These are phyloP conservation scores for Wallacemonas sp. DNA, from an alignment of 208 protist species.

Conservation along the genomic window DNA sequence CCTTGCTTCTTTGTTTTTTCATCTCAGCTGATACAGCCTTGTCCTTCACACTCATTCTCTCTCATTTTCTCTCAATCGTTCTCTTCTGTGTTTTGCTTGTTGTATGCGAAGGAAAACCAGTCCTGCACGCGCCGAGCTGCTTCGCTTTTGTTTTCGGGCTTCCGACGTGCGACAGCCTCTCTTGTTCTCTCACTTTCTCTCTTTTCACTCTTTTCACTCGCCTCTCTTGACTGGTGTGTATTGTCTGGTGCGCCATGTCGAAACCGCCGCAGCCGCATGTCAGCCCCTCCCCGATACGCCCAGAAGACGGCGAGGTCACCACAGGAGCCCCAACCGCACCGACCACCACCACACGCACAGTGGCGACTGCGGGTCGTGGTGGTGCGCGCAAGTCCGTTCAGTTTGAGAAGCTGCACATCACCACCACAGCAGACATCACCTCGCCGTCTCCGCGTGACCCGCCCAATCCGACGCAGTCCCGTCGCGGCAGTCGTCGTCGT, in stretches of 20 bases:
- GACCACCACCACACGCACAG: too few species aligned
- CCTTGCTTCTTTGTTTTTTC: too few species aligned
- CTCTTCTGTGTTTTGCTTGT: neutral
- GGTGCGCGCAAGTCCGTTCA: slow-evolving; percentile 2
- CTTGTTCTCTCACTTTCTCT: neutral
- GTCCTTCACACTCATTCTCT: too few species aligned
- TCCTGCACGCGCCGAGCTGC: too few species aligned
- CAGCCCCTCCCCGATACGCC: neutral
- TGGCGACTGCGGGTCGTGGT: neutral
- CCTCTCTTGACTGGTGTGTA: neutral
- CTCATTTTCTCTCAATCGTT: neutral
- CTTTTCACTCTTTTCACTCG: neutral
- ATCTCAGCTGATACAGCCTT: too few species aligned
- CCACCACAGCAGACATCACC: neutral
- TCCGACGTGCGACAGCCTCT: too few species aligned
- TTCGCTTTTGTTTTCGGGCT: too few species aligned
- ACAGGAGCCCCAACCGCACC: too few species aligned
- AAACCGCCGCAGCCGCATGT: too few species aligned
- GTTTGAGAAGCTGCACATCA: neutral
- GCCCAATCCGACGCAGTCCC: too few species aligned
- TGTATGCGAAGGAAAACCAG: too few species aligned
- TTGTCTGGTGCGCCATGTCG: too few species aligned
- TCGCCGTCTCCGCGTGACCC: neutral
- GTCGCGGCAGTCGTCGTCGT: neutral
- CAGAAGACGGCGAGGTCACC: neutral